These are phyloP conservation scores for carrot (Daucus carota) DNA, from an alignment of 129 eudicot genomes.

Conservation along the genomic window DNA sequence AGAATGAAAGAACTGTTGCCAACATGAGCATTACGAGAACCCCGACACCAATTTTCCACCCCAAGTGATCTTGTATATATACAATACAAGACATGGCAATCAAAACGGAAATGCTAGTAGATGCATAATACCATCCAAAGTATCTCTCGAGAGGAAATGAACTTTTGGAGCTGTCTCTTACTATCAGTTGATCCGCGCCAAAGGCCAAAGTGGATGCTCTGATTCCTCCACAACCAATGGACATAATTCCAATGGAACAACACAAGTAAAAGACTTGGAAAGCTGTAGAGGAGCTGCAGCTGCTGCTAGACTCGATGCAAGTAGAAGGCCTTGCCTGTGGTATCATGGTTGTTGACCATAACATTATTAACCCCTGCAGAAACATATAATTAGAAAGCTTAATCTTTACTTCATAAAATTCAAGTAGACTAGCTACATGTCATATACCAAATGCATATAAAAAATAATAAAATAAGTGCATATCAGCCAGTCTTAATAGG, in stretches of 20 bases:
- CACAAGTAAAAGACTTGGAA: not conserved
- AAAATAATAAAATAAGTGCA: not conserved
- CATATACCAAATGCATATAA: not conserved
- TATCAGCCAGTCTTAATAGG: not conserved
- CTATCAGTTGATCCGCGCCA: not conserved
- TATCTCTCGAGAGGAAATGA: not conserved
- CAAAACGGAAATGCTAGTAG: not conserved
- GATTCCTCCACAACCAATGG: not conserved
- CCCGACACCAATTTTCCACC: constrained; percentile 27
- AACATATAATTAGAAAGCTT: not conserved
- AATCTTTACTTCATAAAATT: no score
- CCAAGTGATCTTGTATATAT: constrained; percentile 1
- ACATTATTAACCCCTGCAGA: constrained; percentile 28
- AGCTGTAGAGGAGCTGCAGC: not conserved
- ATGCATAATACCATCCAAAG: constrained; percentile 2
- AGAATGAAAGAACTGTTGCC: constrained; percentile 24
- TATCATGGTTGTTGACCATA: constrained; percentile 28
- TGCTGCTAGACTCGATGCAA: constrained; percentile 13
- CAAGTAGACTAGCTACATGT: no score
- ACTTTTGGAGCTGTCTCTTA: not conserved
- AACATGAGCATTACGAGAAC: constrained; percentile 12
- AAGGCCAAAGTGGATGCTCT: not conserved
- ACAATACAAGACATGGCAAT: not conserved
- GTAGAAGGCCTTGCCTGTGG: constrained; percentile 33
- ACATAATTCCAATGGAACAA: not conserved